Conservation (phyloP, 192 early-diverging fungal genomes). For the Piromyces sp. region DNA sequence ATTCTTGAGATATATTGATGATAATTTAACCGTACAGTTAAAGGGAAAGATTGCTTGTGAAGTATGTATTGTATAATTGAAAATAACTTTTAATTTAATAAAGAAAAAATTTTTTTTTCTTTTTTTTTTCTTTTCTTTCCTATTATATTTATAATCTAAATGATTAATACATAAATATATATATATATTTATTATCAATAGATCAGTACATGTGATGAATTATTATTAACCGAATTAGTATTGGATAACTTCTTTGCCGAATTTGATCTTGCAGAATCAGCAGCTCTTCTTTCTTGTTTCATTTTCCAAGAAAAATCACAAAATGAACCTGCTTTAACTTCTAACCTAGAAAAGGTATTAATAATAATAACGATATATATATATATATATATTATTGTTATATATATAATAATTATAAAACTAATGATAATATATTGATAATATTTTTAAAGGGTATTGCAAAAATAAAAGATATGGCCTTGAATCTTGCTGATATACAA, state of each 20-base stretch:
- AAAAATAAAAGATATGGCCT: slow-evolving; percentile 48
- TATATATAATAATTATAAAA: too few species aligned
- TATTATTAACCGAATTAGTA: slow-evolving; percentile 85
- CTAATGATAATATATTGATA: too few species aligned
- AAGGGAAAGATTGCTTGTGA: slow-evolving; percentile 95
- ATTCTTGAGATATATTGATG: slow-evolving; percentile 61
- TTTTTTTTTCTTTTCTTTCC: too few species aligned
- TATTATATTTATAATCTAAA: too few species aligned
- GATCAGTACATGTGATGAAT: slow-evolving; percentile 90
- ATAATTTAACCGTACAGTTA: slow-evolving; percentile 68
- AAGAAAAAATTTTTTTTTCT: too few species aligned
- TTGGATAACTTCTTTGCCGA: slow-evolving; percentile 80
- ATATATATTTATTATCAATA: slow-evolving; percentile 3
- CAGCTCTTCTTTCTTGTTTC: slow-evolving; percentile 82
- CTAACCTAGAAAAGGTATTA: slow-evolving; percentile 32
- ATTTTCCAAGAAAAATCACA: slow-evolving; percentile 82
- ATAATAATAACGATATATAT: neutral
- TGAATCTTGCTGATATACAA: slow-evolving; percentile 55
- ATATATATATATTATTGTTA: neutral
- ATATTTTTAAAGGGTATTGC: slow-evolving; percentile 14
- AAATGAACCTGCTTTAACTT: slow-evolving; percentile 43
- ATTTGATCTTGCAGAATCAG: slow-evolving; percentile 81
- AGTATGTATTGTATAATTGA: slow-evolving; percentile 10
- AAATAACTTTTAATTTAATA: too few species aligned
- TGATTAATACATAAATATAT: neutral